Evolutionary conservation across 345 rosid species (phyloP).

Genomic region (Boechera retrofracta): DNA sequence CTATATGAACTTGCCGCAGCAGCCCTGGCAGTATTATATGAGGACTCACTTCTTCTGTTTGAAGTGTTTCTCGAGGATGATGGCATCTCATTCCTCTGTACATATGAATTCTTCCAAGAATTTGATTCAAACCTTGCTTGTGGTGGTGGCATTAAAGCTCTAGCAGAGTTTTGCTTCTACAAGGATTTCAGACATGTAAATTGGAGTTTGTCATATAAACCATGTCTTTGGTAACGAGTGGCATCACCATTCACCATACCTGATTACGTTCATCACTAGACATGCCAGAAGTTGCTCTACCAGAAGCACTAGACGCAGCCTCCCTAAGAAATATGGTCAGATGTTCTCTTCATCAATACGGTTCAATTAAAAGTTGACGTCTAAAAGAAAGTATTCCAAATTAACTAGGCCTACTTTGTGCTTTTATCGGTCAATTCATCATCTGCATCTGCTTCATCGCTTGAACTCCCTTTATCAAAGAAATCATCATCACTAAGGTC

Average conservation of each 20-base stretch:
- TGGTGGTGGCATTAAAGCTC: slow-evolving; percentile 96
- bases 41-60: slow-evolving; percentile 64
- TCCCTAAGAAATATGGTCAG: slow-evolving; percentile 60
- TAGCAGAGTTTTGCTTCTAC: slow-evolving; percentile 75
- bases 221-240: not conserved
- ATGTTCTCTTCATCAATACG: not conserved
- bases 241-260: slow-evolving; percentile 49
- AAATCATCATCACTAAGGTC: slow-evolving; percentile 97
- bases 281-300: slow-evolving; percentile 91
- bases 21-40: slow-evolving; percentile 49
- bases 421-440: slow-evolving; percentile 98
- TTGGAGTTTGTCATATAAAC: not conserved
- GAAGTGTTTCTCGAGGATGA: slow-evolving; percentile 62
- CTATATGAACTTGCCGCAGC: slow-evolving; percentile 63
- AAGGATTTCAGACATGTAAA: not conserved
- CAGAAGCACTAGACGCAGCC: slow-evolving; percentile 94
- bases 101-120: slow-evolving; percentile 57
- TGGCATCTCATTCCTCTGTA: slow-evolving; percentile 61
- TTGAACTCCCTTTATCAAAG: slow-evolving; percentile 86
- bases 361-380: not conserved
- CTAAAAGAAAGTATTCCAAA: slow-evolving; percentile 9
- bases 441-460: slow-evolving; percentile 98
- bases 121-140: slow-evolving; percentile 78
- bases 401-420: slow-evolving; percentile 60
- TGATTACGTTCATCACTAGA: slow-evolving; percentile 97